Base-by-base conservation (phyloP, 73 alveolate genomes). In the Paramecium bursaria region DNA sequence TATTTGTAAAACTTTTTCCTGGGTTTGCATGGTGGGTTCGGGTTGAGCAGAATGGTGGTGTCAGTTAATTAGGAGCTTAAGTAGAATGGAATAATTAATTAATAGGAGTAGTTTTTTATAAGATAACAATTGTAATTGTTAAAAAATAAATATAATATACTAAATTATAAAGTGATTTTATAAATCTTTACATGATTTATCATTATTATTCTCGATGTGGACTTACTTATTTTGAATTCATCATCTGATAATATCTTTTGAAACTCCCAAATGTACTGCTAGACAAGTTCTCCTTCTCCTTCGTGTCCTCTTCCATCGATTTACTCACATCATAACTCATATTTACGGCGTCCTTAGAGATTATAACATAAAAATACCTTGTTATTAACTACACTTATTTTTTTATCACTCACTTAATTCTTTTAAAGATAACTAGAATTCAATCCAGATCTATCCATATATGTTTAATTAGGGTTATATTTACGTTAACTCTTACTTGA, bases 311-410 rank as follows among this genome's bases (percentile, higher is more conserved):
- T n/a, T 61, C 80, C 17, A 61, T 35, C 14, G 80, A 61, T 61
- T 61, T 61, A 9, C 57, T 31, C 3, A 61, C 80, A 61, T 61
- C 80, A 61, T 35, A 61, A 61, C 80, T 61, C 80, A 61, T 61
- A 61, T 61, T 61, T n/a, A n/a, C n/a, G 17, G 42, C 54, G 17
- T 61, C 80, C 80, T 61, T 35, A 35, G 2, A 35, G 7, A 10
- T 55, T 0, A 10, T 1, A 23, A 35, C 7, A 1, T n/a, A n/a
- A 61, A 6, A 0, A n/a, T 7, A 9, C 49, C 49, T 39, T 39
- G 19, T 61, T 33, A 23, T 35, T 54, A 15, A 23, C 31, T 6
- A 54, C 19, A 33, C 42, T 52, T 0, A 35, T 31, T 22, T 61
- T 61, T 17, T 61, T 61, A 35, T 61, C 80, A 17, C 80, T 61